Percentiles rank a stretch among this genome's conserved stretches.
Conservation (phyloP, 805 yeast species). For the Sungouiella thailandica region DNA sequence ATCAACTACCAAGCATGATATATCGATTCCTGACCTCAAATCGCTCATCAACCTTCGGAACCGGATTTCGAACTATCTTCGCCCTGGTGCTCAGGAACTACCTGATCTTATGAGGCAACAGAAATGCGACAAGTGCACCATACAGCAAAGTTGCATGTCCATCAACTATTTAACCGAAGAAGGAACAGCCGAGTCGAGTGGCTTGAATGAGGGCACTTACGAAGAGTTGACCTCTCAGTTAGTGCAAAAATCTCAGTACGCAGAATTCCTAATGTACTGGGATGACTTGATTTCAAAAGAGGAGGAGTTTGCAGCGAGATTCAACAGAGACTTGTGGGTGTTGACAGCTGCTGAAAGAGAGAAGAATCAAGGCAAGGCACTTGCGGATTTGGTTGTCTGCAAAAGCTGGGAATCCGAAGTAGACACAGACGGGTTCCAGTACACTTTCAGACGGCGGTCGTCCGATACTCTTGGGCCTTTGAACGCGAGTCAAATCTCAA, state of each 20-base stretch:
- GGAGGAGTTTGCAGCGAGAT: conserved; percentile 49
- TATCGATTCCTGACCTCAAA: conserved; percentile 52
- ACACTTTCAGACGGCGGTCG: conserved; percentile 42
- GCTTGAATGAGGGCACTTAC: conserved; percentile 45
- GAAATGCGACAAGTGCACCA: conserved; percentile 58
- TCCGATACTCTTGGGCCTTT: conserved; percentile 12
- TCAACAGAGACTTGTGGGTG: conserved; percentile 67
- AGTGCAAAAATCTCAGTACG: conserved; percentile 31
- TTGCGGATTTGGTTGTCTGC: conserved; percentile 46
- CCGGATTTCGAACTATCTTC: conserved; percentile 54
- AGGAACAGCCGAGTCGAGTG: conserved; percentile 53
- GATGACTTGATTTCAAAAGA: conserved; percentile 68
- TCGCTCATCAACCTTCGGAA: conserved; percentile 72
- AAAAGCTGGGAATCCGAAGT: conserved; percentile 16
- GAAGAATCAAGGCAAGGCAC: conserved; percentile 49
- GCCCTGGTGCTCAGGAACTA: conserved; percentile 43
- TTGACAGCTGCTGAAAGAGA: conserved; percentile 58
- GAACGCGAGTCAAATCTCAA: conserved; percentile 43
- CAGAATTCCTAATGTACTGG: conserved; percentile 66
- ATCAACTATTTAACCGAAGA: conserved; percentile 53
- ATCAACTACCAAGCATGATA: conserved; percentile 50
- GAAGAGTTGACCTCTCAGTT: conserved; percentile 49
- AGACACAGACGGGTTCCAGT: no score
- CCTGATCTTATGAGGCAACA: conserved; percentile 53
- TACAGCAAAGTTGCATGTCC: conserved; percentile 58